Percentiles rank a stretch among this genome's conserved stretches.
Evolutionary conservation across 2,329 filamentous ascomycete species (phyloP).

Genomic region (Talaromyces sp.): DNA sequence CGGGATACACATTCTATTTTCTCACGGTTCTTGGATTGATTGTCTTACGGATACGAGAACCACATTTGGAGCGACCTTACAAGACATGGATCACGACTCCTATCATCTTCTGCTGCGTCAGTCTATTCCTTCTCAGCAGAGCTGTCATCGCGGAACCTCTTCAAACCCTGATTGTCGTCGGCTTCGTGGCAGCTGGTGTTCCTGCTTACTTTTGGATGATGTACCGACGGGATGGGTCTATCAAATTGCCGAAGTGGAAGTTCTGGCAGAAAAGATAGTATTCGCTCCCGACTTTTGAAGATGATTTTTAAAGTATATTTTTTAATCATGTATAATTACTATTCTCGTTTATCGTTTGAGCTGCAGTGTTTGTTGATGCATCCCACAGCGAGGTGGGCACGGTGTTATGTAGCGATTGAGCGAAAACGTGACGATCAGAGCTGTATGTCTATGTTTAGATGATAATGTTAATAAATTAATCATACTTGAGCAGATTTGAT

Average conservation of each 20-base stretch:
- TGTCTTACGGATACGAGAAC: constrained; percentile 81
- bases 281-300: too few species aligned
- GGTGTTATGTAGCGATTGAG: constrained; percentile 8
- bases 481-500: not conserved
- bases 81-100: constrained; percentile 95
- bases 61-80: constrained; percentile 83
- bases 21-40: constrained; percentile 91
- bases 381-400: constrained; percentile 8
- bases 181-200: constrained; percentile 77
- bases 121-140: constrained; percentile 81
- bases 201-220: constrained; percentile 89
- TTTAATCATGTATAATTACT: constrained; percentile 3
- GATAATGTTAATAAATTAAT: not conserved
- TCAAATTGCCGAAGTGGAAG: constrained; percentile 37
- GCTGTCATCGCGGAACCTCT: constrained; percentile 87
- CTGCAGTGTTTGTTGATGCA: constrained; percentile 5
- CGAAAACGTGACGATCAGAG: constrained; percentile 5
- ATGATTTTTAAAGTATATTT: not conserved
- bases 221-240: constrained; percentile 56
- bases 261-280: constrained; percentile 42
- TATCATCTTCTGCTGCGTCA: constrained; percentile 97
- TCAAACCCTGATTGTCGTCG: constrained; percentile 83
- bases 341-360: constrained; percentile 1
- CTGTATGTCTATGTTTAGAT: not conserved
- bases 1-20: constrained; percentile 97